Percentiles rank a stretch among this genome's conserved stretches.
Conservation (phyloP, 495 filamentous ascomycete genomes). For the Talaromyces nanjingensis region DNA sequence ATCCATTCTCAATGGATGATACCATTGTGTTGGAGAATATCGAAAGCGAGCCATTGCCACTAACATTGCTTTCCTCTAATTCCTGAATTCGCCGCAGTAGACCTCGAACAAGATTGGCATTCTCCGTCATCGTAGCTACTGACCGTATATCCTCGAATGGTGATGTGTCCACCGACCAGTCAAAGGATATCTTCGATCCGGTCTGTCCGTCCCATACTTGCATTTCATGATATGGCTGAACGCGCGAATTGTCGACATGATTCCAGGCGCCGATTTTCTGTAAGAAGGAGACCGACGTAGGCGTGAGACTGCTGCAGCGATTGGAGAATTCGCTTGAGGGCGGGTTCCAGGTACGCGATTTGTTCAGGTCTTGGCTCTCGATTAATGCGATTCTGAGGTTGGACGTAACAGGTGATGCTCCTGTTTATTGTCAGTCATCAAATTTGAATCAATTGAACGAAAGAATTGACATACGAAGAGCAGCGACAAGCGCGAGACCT, state of each 20-base stretch:
- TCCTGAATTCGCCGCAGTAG: constrained; percentile 64
- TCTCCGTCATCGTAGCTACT: constrained; percentile 96
- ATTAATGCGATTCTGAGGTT: constrained; percentile 80
- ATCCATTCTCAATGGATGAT: constrained; percentile 66
- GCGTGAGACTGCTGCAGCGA: constrained; percentile 89
- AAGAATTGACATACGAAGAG: constrained; percentile 58
- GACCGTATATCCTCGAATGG: constrained; percentile 44
- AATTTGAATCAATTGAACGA: constrained; percentile 6
- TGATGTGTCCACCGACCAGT: constrained; percentile 52
- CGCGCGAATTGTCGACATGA: constrained; percentile 59
- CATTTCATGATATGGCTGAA: constrained; percentile 89
- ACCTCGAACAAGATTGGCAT: constrained; percentile 74
- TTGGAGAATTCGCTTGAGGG: constrained; percentile 73
- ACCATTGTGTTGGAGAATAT: constrained; percentile 72
- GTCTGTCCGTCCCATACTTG: constrained; percentile 94
- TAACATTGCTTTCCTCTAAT: constrained; percentile 44
- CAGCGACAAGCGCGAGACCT: constrained; percentile 79
- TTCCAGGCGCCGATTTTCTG: constrained; percentile 79
- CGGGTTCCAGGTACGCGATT: constrained; percentile 56
- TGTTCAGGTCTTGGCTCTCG: constrained; percentile 76
- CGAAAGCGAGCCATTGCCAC: constrained; percentile 33
- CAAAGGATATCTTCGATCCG: constrained; percentile 80
- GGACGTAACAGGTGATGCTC: constrained; percentile 64
- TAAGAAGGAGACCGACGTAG: constrained; percentile 66
- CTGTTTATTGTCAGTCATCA: constrained; percentile 19